Conservation (phyloP, 306 rosid genomes). For the Cicer arietinum region DNA sequence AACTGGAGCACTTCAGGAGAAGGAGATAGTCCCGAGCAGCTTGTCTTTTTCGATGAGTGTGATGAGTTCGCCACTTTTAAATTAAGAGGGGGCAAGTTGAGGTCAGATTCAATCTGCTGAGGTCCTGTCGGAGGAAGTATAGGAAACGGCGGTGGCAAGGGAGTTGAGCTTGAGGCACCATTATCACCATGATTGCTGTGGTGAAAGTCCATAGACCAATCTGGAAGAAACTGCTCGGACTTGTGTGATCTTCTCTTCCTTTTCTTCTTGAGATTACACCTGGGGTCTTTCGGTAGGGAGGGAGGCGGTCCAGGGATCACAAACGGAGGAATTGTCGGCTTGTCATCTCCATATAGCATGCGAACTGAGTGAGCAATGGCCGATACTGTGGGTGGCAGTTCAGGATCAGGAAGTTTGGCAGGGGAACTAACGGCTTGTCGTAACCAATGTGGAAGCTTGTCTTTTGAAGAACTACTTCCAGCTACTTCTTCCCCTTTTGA, state of each 20-base stretch:
- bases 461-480: constrained; percentile 75
- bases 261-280: constrained; percentile 71
- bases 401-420: constrained; percentile 69
- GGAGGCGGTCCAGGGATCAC: constrained; percentile 94
- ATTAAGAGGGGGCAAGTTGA: constrained; percentile 58
- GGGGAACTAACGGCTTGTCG: constrained; percentile 90
- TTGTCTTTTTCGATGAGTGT: constrained; percentile 52
- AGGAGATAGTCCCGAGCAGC: constrained; percentile 71
- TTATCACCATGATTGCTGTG: constrained; percentile 51
- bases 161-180: constrained; percentile 70
- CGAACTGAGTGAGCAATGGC: constrained; percentile 96
- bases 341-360: constrained; percentile 82
- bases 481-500: constrained; percentile 62
- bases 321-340: constrained; percentile 87
- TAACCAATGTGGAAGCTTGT: constrained; percentile 96
- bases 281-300: constrained; percentile 85
- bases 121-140: constrained; percentile 58
- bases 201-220: constrained; percentile 54
- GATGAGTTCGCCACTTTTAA: constrained; percentile 50
- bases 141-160: constrained; percentile 63
- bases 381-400: constrained; percentile 88
- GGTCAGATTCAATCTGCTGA: constrained; percentile 64
- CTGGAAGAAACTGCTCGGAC: constrained; percentile 51
- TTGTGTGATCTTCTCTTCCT: constrained; percentile 62
- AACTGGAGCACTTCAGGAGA: constrained; percentile 93